Evolutionary conservation across 805 yeast species (phyloP).

Genomic region (Zygotorulaspora sp.): DNA sequence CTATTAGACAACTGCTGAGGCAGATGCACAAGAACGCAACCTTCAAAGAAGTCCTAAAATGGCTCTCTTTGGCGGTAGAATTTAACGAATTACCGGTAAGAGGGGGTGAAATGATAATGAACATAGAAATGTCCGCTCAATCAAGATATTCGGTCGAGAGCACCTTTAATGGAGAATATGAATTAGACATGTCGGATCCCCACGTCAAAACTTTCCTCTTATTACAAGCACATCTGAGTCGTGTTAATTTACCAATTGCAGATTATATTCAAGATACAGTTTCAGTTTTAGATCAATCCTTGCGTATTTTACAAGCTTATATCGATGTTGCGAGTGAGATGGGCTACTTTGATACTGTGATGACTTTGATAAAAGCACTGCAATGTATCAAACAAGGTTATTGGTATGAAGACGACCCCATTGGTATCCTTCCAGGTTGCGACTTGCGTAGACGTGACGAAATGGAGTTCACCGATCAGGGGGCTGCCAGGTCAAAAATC

Average conservation of each 20-base stretch:
- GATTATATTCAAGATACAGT: conserved; percentile 93
- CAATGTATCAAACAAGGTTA: conserved; percentile 82
- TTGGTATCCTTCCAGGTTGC: conserved; percentile 41
- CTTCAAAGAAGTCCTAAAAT: conserved; percentile 44
- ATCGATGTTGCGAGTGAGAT: conserved; percentile 85
- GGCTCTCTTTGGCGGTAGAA: conserved; percentile 58
- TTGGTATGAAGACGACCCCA: conserved; percentile 79
- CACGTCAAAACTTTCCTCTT: conserved; percentile 72
- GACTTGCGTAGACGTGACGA: conserved; percentile 32
- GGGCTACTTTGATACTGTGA: conserved; percentile 62
- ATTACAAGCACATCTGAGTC: conserved; percentile 77
- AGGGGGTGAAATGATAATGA: conserved; percentile 86
- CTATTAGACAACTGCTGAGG: conserved; percentile 64
- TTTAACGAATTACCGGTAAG: conserved; percentile 86
- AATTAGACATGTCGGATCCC: conserved; percentile 77
- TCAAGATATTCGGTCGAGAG: conserved; percentile 60
- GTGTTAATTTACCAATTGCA: conserved; percentile 84
- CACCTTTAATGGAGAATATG: conserved; percentile 55
- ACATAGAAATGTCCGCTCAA: conserved; percentile 73
- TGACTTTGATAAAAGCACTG: conserved; percentile 64
- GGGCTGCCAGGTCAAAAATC: conserved; percentile 12
- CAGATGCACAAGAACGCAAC: conserved; percentile 41
- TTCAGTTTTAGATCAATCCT: conserved; percentile 86
- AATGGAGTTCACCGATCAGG: conserved; percentile 20
- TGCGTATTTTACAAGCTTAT: conserved; percentile 89